Conservation (phyloP, 768 basidiomycete species). For the Pholiota microspora region DNA sequence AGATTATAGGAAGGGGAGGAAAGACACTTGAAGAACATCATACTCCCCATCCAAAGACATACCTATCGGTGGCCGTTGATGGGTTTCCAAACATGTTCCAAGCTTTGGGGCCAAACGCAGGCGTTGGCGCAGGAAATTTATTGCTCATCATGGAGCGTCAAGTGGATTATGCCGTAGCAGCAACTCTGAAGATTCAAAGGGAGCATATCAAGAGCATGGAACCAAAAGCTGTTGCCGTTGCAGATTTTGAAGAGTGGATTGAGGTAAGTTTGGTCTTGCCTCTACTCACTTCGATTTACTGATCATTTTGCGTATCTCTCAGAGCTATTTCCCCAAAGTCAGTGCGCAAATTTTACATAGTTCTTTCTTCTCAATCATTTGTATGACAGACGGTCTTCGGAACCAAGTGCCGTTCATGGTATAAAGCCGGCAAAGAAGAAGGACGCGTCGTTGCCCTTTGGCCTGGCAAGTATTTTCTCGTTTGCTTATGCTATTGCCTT, state of each 20-base stretch:
- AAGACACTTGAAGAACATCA: slow-evolving; percentile 51
- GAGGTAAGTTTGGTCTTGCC: slow-evolving; percentile 35
- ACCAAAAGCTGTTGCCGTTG: slow-evolving; percentile 54
- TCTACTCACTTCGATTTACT: not conserved
- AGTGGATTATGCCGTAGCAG: slow-evolving; percentile 54
- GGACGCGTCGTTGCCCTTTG: slow-evolving; percentile 57
- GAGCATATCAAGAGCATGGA: slow-evolving; percentile 64
- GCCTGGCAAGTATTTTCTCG: slow-evolving; percentile 42
- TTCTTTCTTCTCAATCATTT: not conserved
- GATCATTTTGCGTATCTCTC: slow-evolving; percentile 4
- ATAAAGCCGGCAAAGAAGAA: slow-evolving; percentile 57
- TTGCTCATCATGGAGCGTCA: slow-evolving; percentile 53
- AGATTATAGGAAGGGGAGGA: slow-evolving; percentile 53
- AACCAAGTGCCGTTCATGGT: slow-evolving; percentile 61
- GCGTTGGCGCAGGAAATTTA: slow-evolving; percentile 54
- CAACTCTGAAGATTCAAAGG: slow-evolving; percentile 56
- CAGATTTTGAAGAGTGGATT: slow-evolving; percentile 60
- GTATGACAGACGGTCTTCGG: slow-evolving; percentile 52
- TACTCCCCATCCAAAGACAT: slow-evolving; percentile 52
- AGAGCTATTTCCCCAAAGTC: slow-evolving; percentile 49
- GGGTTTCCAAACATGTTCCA: slow-evolving; percentile 74
- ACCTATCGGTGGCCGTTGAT: slow-evolving; percentile 56
- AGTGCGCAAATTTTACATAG: not conserved
- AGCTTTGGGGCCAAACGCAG: slow-evolving; percentile 54
- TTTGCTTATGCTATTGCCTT: not conserved